A percentile compares a stretch with the other conserved stretches of the same genome.
These are phyloP conservation scores for Penicillium manginii DNA, from an alignment of 495 filamentous ascomycete genomes.

Conservation along the genomic window DNA sequence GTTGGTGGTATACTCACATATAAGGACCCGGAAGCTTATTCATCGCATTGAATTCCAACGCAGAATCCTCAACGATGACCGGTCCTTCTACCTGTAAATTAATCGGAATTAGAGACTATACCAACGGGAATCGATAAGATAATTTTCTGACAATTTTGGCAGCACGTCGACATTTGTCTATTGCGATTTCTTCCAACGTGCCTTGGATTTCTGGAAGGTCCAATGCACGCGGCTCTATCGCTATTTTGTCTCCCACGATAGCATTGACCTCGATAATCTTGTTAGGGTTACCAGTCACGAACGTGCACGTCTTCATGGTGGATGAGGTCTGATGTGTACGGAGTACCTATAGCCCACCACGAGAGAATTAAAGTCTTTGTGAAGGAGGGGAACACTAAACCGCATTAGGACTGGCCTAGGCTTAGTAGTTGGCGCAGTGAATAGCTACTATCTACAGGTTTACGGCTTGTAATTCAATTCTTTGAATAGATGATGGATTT, in stretches of 20 bases:
- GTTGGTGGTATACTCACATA: conserved; percentile 61
- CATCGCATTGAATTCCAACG: conserved; percentile 81
- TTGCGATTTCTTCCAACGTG: conserved; percentile 75
- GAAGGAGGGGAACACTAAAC: no score
- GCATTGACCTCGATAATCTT: conserved; percentile 78
- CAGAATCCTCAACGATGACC: conserved; percentile 93
- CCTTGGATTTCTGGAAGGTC: conserved; percentile 83
- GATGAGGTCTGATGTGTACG: neutral
- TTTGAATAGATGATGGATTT: no score
- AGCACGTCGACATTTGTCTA: conserved; percentile 74
- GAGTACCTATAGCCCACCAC: neutral
- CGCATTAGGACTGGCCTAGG: no score
- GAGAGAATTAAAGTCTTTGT: no score
- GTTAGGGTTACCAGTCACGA: conserved; percentile 85
- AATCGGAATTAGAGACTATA: no score
- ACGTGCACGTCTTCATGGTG: conserved; percentile 39
- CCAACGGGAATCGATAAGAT: no score
- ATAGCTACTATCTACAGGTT: no score
- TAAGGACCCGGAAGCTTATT: conserved; percentile 85
- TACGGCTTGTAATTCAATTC: no score
- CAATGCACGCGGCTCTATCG: conserved; percentile 62
- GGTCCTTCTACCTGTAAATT: conserved; percentile 67
- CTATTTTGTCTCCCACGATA: conserved; percentile 68
- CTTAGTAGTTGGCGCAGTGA: no score
- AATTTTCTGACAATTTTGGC: conserved; percentile 58